A percentile compares a stretch with the other conserved stretches of the same genome.
phyloP scores from a whole-genome alignment of 2,329 filamentous ascomycete species.

The Scedosporium boydii region DNA sequence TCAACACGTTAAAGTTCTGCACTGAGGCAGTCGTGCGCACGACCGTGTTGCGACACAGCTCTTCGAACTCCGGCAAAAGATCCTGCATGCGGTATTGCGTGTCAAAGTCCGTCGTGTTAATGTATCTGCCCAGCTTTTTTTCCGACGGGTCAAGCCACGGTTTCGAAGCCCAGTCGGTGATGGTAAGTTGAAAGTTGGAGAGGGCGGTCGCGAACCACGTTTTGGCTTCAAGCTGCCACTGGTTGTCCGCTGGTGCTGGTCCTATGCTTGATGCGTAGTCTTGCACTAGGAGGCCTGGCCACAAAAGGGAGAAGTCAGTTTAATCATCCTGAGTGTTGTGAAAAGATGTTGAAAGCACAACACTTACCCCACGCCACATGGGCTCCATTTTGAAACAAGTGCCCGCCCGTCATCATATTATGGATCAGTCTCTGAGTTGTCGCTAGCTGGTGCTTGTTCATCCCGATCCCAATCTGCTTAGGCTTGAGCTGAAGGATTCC shows the following conservation, averaged over 20 bases:
- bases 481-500: neutral
- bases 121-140: neutral
- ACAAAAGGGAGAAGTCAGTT: neutral
- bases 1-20: neutral
- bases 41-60: neutral
- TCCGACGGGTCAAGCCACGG: neutral
- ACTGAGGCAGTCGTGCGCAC: neutral
- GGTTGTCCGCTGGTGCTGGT: neutral
- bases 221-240: neutral
- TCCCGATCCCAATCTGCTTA: neutral
- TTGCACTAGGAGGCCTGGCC: neutral
- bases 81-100: neutral
- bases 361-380: neutral
- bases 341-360: neutral
- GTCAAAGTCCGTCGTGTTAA: conserved; percentile 1
- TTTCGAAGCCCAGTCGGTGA: neutral
- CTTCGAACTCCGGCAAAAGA: neutral
- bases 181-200: neutral
- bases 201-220: neutral
- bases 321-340: neutral
- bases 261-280: neutral
- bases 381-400: neutral
- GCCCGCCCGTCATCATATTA: neutral
- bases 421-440: neutral
- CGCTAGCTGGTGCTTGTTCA: neutral